These are phyloP conservation scores for Ustilago sp. DNA, from an alignment of 1,284 basidiomycete genomes.

Conservation along the genomic window DNA sequence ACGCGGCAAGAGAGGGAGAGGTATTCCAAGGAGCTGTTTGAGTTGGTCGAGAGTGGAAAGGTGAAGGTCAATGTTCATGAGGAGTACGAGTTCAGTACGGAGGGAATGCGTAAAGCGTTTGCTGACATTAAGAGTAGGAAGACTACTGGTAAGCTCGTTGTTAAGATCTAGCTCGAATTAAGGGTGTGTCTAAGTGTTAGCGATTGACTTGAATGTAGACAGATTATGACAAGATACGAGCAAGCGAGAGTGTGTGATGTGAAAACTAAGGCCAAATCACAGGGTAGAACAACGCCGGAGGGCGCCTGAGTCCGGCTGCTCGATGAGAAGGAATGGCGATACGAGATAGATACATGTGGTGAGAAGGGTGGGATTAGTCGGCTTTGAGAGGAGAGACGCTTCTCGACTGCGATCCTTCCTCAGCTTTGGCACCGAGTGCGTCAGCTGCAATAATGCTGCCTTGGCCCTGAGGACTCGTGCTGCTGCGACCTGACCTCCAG, in stretches of 20 bases:
- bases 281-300: not conserved
- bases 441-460: not conserved
- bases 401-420: not conserved
- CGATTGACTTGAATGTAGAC: slow-evolving; percentile 2
- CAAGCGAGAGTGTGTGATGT: not conserved
- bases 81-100: slow-evolving; percentile 82
- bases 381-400: slow-evolving; percentile 35
- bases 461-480: slow-evolving; percentile 17
- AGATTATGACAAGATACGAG: slow-evolving; percentile 3
- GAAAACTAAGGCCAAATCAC: not conserved
- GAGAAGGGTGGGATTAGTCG: not conserved
- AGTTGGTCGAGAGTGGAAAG: slow-evolving; percentile 75
- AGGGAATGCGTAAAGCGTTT: slow-evolving; percentile 83
- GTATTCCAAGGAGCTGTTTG: slow-evolving; percentile 79
- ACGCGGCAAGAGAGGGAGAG: slow-evolving; percentile 79
- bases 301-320: not conserved
- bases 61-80: slow-evolving; percentile 79
- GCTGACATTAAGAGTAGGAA: slow-evolving; percentile 75
- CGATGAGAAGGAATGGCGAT: not conserved
- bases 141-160: slow-evolving; percentile 61
- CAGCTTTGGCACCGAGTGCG: not conserved
- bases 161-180: slow-evolving; percentile 42
- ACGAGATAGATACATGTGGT: not conserved
- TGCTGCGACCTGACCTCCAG: slow-evolving; percentile 22
- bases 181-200: not conserved